Evolutionary conservation across 257 asterid species (phyloP), one percentile per base, ranked within the genome.

Genomic region (Forsythia viridissima): DNA sequence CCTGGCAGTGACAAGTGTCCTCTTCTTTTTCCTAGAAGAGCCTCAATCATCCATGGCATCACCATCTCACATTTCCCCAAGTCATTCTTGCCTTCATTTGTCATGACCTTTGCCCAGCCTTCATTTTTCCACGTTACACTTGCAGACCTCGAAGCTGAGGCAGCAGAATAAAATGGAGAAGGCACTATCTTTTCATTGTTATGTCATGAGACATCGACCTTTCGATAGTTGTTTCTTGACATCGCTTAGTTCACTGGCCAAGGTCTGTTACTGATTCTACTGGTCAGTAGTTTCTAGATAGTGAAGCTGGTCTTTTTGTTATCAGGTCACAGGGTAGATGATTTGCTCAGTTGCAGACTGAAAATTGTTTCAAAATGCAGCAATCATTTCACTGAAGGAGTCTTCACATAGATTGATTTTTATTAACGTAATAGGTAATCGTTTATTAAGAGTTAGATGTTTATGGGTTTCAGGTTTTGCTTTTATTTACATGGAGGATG

Each of bases 401-500:
- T 76, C 80, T 69, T 63, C 75, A 30, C 76, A 39, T 74, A n/a
- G 36, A 57, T 42, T 46, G 42, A 48, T 72, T 36, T 75, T 15
- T 83, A 13, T 76, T 42, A 40, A 51, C 40, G 51, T 30, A 63
- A 57, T 38, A 74, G 16, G 59, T 67, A 73, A 55, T 41, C 46
- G 24, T 5, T 37, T 44, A 21, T 30, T 40, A 67, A 36, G 61
- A 59, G 61, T 36, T 67, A 41, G 69, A 21, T 67, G 12, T 82
- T 63, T 51, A 6, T 70, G 46, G 68, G 51, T 57, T 2, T 9
- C 83, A 87, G 89, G 90, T 24, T 87, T 86, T 80, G 96, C 96
- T 74, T 93, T 92, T 80, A 89, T 93, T 65, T 92, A 92, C 85
- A 92, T 93, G 96, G 96, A 87, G 61, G 96, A 92, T 80, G 98